Conservation (phyloP, 1,139 yeast species). For the Yamadazyma buinensis region DNA sequence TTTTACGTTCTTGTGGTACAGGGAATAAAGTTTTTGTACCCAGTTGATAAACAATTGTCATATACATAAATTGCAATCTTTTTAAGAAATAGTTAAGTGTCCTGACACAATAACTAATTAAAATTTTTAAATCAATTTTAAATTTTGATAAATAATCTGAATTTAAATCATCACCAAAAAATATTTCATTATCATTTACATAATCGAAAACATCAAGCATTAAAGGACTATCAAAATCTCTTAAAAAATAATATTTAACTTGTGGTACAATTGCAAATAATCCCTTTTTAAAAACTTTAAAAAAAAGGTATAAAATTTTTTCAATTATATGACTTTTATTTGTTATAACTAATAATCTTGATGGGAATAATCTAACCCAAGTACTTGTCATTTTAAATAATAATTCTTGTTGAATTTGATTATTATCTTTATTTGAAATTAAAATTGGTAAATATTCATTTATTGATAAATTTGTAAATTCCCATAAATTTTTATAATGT, state of each 20-base stretch:
- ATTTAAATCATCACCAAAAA: constrained; percentile 16
- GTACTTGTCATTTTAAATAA: constrained; percentile 34
- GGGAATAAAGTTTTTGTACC: constrained; percentile 24
- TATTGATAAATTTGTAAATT: constrained; percentile 24
- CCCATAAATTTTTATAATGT: constrained; percentile 23
- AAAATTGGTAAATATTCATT: constrained; percentile 27
- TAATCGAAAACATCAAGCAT: constrained; percentile 36
- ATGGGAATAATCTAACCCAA: constrained; percentile 40
- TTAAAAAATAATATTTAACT: constrained; percentile 35
- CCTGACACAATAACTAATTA: constrained; percentile 33
- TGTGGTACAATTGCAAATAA: constrained; percentile 40
- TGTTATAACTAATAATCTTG: constrained; percentile 22
- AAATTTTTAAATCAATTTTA: constrained; percentile 19
- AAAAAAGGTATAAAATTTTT: constrained; percentile 31
- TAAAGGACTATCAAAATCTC: constrained; percentile 44
- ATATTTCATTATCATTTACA: constrained; percentile 26
- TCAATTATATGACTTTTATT: constrained; percentile 27
- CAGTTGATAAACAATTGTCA: constrained; percentile 25
- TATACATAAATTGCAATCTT: constrained; percentile 14
- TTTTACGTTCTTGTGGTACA: constrained; percentile 24
- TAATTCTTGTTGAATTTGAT: constrained; percentile 31
- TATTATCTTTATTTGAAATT: constrained; percentile 21
- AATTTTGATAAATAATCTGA: constrained; percentile 5
- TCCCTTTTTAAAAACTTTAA: constrained; percentile 32
- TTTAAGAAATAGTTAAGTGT: constrained; percentile 25